Evolutionary conservation across 495 filamentous ascomycete species (phyloP), one percentile per base, ranked within the genome.

Genomic region (Aspergillus sclerotioniger): DNA sequence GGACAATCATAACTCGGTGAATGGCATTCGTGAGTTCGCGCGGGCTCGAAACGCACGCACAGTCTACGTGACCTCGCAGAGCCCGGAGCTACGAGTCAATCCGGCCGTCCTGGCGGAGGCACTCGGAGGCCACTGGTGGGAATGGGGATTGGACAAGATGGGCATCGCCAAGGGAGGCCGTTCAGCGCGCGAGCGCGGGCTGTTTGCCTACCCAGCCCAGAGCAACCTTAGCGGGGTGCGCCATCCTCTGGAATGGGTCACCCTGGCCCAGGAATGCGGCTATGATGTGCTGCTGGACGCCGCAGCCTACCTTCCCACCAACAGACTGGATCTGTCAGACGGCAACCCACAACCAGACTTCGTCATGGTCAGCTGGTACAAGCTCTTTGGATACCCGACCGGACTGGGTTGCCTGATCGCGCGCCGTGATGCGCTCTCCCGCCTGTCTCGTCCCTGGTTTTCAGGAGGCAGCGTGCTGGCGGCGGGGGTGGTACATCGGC

Each of bases 1-100:
- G 19, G 55, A 57, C 55, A 57, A 57, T 32, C 55, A 57, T 46
- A 57, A 57, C 47, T 57, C 55, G 25, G 49, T 52, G 3, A 53
- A 53, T 29, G 56, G 56, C 2, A 53, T 52, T 19, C 56, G 56
- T 6, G 56, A 53, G 15, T 58, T 53, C 20, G 49, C 49, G 28
- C 32, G 32, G 6, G 35, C 25, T 1, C 31, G 32, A 12, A 25
- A 48, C 29, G 55, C 55, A 1, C 55, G 55, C 50, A 58, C 49
- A 4, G 50, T 58, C 25, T 53, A 53, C 21, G n/a, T 58, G 8
- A 49, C 56, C 7, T 29, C 33, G 3, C 56, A 58, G 19, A 39
- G n/a, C 12, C 28, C 56, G 37, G 50, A 45, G 12, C 33, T 53
- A 9, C 49, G 56, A 15, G 56, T 53, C 43, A 49, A 58, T 35